Base-by-base conservation (phyloP, 2,329 filamentous ascomycete species). In the Microsporum audouinii region DNA sequence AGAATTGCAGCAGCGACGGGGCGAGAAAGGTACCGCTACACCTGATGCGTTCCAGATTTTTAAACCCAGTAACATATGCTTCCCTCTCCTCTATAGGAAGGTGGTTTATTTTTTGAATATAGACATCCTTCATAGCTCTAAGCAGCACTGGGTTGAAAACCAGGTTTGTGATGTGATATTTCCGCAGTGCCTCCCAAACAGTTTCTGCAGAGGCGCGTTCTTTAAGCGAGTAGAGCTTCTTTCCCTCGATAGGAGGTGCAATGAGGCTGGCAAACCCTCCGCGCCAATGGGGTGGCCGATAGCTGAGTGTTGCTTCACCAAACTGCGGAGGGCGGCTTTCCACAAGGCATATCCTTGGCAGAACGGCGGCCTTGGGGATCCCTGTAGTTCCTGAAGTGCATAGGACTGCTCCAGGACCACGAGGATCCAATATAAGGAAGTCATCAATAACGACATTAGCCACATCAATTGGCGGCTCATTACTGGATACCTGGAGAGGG, bases 361-460 rank as follows among this genome's bases (percentile, higher is more conserved):
- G 59, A 0, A 78, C 74, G 29, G 74, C 72, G 8, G 73, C 76
- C 63, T 78, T 78, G 0, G 76, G 77, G 0, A 71, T 71, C 0
- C 75, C 76, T 1, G 76, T 78, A 0, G 76, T 79, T 1, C 76
- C 76, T 29, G 73, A 77, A 1, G 75, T 78, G 67, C 77, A 78
- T 23, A 78, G 77, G 1, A 78, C 75, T 2, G 78, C 7, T 12
- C 56, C 56, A 27, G 56, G 34, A 29, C 36, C 31, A n/a, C 6
- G 10, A 14, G 56, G 56, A 6, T 5, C 5, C 31, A 58, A 29
- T 10, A 38, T 5, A 29, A 39, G 14, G 23, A 0, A 5, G 12
- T 39, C 6, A 23, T 58, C 38, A 39, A 43, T 58, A 17, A 17
- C 36, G 12, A 58, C 36, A 23, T 6, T 33, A n/a, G 23, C 5